Percentiles rank a stretch among this genome's conserved stretches.
Conservation (phyloP, 148 eudicot genomes). For the Rhododendron henanense region DNA sequence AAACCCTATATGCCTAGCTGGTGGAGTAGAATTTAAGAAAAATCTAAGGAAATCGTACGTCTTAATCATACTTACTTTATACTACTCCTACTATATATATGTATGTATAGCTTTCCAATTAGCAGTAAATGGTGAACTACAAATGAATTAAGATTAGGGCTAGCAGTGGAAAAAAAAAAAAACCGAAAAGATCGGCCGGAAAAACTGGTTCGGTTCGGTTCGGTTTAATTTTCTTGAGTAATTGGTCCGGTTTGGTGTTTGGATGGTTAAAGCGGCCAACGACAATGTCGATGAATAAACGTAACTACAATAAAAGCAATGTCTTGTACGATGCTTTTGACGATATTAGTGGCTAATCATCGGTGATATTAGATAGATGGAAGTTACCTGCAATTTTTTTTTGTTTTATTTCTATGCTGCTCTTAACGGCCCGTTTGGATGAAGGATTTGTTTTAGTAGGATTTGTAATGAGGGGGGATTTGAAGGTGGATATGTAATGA, state of each 20-base stretch:
- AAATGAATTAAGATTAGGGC: not conserved
- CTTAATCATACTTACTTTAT: not conserved
- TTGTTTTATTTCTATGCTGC: not conserved
- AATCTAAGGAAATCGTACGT: not conserved
- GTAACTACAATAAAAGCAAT: not conserved
- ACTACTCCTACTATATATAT: no score
- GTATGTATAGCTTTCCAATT: not conserved
- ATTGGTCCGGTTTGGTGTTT: not conserved
- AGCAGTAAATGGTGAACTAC: not conserved
- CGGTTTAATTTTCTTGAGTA: not conserved
- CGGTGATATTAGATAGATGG: not conserved
- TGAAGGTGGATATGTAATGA: no score
- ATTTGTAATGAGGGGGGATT: no score
- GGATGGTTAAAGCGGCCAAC: not conserved
- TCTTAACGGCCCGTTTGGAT: no score
- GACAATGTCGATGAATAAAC: not conserved
- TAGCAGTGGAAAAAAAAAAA: not conserved
- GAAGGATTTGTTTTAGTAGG: no score
- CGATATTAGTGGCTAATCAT: not conserved
- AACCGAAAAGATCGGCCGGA: not conserved
- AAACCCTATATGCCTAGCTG: not conserved
- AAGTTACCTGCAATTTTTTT: not conserved
- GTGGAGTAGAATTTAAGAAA: not conserved
- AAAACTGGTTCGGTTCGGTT: not conserved
- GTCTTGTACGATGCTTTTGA: not conserved